Evolutionary conservation across 2,329 filamentous ascomycete species (phyloP).

Genomic region (Calonectria naviculata): DNA sequence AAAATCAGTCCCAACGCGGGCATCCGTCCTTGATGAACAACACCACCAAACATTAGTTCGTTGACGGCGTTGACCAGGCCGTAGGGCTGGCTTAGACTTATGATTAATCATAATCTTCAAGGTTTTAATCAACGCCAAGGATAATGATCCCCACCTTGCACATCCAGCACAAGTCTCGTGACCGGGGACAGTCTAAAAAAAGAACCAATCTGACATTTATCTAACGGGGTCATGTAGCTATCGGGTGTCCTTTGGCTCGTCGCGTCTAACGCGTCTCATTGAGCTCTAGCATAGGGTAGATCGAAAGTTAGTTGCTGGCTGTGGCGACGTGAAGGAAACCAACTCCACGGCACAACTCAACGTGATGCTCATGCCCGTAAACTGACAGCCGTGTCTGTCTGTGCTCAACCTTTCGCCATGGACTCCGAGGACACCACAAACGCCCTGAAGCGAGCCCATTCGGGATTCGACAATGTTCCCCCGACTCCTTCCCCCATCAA

Average conservation of each 20-base stretch:
- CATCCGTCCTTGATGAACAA: not conserved
- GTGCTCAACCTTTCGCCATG: constrained; percentile 33
- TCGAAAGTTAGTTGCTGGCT: not conserved
- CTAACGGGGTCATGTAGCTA: constrained; percentile 23
- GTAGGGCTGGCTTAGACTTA: constrained; percentile 20
- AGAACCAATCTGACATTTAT: not conserved
- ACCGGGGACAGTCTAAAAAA: not conserved
- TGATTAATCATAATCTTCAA: not conserved
- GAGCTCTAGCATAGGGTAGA: constrained; percentile 5
- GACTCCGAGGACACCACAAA: constrained; percentile 35
- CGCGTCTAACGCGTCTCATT: constrained; percentile 42
- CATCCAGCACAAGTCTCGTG: constrained; percentile 18
- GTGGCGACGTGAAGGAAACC: constrained; percentile 12
- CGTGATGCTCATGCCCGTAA: constrained; percentile 29
- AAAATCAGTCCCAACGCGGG: not conserved
- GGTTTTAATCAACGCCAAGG: not conserved
- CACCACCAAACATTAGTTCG: constrained; percentile 4
- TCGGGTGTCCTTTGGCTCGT: constrained; percentile 24
- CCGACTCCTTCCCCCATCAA: constrained; percentile 44
- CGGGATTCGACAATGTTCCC: constrained; percentile 34
- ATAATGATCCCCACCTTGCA: constrained; percentile 5
- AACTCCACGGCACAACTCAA: constrained; percentile 23
- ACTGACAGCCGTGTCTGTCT: constrained; percentile 10
- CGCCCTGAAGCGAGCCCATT: constrained; percentile 37
- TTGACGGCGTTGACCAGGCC: not conserved